A percentile compares a stretch with the other conserved stretches of the same genome.
Conservation (phyloP, 2,329 filamentous ascomycete species). For the Leptographium wingfieldii region DNA sequence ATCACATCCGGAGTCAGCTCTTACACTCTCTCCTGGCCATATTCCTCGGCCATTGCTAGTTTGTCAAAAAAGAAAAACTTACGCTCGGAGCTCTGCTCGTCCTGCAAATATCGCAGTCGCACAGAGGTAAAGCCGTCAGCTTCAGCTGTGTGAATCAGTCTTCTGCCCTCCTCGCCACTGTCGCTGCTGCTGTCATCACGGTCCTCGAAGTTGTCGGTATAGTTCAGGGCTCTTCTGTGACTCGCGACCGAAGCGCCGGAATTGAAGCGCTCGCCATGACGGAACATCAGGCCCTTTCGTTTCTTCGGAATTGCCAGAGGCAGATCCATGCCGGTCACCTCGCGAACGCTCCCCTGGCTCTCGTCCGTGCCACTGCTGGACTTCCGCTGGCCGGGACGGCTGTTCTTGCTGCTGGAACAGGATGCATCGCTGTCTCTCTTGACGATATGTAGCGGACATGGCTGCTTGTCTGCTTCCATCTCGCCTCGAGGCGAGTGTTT, state of each 20-base stretch:
- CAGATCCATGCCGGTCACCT: conserved; percentile 12
- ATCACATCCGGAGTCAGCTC: background rate
- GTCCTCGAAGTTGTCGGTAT: conserved; percentile 6
- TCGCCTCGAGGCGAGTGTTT: background rate
- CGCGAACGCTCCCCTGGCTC: conserved; percentile 16
- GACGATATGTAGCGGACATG: conserved; percentile 12
- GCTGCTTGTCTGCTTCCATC: conserved; percentile 4
- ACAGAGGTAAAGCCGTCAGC: background rate
- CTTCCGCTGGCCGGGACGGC: background rate
- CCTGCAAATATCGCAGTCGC: background rate
- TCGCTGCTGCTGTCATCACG: background rate
- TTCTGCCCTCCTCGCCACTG: background rate
- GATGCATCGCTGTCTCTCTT: conserved; percentile 4
- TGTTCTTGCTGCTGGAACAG: background rate
- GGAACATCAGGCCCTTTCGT: conserved; percentile 9
- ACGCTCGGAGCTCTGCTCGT: background rate
- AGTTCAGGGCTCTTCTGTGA: conserved; percentile 1
- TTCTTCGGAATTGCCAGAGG: conserved; percentile 25
- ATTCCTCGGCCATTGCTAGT: background rate
- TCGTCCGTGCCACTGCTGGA: conserved; percentile 16
- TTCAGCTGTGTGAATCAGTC: background rate
- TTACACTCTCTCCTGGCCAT: background rate
- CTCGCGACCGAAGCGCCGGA: background rate
- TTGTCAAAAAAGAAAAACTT: background rate
- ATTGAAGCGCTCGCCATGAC: conserved; percentile 6